phyloP scores from a whole-genome alignment of 2,329 filamentous ascomycete species.

The Ascosphaera apis region DNA sequence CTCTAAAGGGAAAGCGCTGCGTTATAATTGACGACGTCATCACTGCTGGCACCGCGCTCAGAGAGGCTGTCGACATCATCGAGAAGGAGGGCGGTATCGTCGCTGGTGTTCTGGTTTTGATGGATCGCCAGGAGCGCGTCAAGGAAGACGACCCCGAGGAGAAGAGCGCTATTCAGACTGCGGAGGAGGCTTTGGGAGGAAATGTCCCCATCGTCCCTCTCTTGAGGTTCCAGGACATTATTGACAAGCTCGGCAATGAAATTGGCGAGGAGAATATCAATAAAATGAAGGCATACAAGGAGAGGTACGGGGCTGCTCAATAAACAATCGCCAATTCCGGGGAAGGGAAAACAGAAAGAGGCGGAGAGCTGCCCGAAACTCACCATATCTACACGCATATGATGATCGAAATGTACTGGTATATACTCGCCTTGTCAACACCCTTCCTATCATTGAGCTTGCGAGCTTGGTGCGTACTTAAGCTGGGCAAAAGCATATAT shows the following conservation, averaged over 20 bases:
- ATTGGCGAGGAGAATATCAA: slow-evolving; percentile 39
- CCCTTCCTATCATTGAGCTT: too few species aligned
- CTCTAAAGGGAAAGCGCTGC: slow-evolving; percentile 62
- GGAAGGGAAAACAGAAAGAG: too few species aligned
- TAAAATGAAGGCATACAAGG: slow-evolving; percentile 50
- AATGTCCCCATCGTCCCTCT: slow-evolving; percentile 29
- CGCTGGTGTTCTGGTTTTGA: slow-evolving; percentile 66
- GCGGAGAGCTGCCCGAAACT: too few species aligned
- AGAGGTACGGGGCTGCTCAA: slow-evolving; percentile 16
- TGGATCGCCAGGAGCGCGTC: slow-evolving; percentile 42
- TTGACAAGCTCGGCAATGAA: slow-evolving; percentile 40
- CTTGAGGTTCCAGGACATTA: slow-evolving; percentile 62
- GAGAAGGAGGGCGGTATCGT: slow-evolving; percentile 62
- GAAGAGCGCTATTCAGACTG: slow-evolving; percentile 65
- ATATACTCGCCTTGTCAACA: too few species aligned
- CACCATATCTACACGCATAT: too few species aligned
- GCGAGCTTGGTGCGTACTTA: too few species aligned
- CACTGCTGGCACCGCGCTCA: slow-evolving; percentile 80
- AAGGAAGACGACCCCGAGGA: slow-evolving; percentile 39
- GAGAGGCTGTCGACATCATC: slow-evolving; percentile 81
- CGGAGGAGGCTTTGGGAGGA: slow-evolving; percentile 51
- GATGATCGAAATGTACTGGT: too few species aligned
- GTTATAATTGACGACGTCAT: slow-evolving; percentile 94
- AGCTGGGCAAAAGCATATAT: too few species aligned
- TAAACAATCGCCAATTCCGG: neutral